Conservation (phyloP, 2,329 filamentous ascomycete genomes). For the Neurospora crassa region DNA sequence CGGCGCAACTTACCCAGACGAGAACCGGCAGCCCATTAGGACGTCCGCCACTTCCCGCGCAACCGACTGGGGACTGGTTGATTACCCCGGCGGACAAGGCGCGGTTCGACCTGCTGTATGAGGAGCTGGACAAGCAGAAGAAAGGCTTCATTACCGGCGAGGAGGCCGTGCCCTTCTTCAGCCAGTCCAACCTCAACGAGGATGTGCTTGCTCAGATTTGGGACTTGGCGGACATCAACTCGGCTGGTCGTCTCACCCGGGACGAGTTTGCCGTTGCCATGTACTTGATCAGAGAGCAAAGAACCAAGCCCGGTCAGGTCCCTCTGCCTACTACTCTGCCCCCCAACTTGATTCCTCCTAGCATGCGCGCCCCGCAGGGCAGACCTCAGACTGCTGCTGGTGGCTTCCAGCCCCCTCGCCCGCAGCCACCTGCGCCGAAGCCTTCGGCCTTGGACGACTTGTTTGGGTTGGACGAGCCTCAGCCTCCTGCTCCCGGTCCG, state of each 20-base stretch:
- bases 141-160: conserved; percentile 85
- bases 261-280: conserved; percentile 97
- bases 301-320: conserved; percentile 52
- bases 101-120: conserved; percentile 81
- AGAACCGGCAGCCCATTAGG: conserved; percentile 51
- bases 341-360: conserved; percentile 74
- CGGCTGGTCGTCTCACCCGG: conserved; percentile 70
- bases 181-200: conserved; percentile 81
- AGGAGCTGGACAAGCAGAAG: conserved; percentile 68
- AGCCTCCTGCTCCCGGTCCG: conserved; percentile 35
- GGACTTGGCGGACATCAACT: conserved; percentile 92
- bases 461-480: conserved; percentile 75
- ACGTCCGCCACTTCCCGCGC: conserved; percentile 37
- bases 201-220: conserved; percentile 89
- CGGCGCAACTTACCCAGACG: conserved; percentile 45
- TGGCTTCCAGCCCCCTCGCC: conserved; percentile 38
- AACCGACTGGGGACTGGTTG: conserved; percentile 59
- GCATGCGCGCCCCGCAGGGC: conserved; percentile 54
- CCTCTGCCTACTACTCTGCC: conserved; percentile 70
- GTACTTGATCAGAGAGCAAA: conserved; percentile 89
- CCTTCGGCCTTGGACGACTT: conserved; percentile 81
- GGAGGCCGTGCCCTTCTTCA: conserved; percentile 89
- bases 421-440: conserved; percentile 29
- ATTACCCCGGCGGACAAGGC: conserved; percentile 76
- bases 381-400: conserved; percentile 40